Evolutionary conservation across 2,329 filamentous ascomycete species (phyloP), one percentile per base, ranked within the genome.

Genomic region (Alternaria ventricosa): DNA sequence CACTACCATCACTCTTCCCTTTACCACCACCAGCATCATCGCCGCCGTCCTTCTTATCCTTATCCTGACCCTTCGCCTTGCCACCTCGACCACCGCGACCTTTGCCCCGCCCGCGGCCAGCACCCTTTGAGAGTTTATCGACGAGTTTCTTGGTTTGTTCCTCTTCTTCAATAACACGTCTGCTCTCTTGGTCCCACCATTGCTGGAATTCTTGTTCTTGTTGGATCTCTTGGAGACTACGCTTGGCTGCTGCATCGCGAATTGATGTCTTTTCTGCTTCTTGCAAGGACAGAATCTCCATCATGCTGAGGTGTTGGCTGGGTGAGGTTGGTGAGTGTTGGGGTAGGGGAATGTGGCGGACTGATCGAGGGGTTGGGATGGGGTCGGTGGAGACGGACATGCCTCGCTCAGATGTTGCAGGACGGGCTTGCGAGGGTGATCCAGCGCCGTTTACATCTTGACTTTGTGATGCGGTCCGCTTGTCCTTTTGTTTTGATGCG

Each of bases 161-260:
- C 12, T 82, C 84, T 69, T 86, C 88, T 69, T 90, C 88, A 67
- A 90, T 90, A 41, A 91, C 87, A 27, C 92, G 86, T 63, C 86
- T 86, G 72, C 90, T 93, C 79, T 97, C 94, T 66, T 92, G 89
- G 69, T 96, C 93, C 94, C 94, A 97, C 94, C 94, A 97, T 77
- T 96, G 90, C 77, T 97, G 93, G 77, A 99, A 99, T 55, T 93
- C 93, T 76, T 99, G 96, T 80, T 99, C 96, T 69, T 96, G 89
- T 78, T 99, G 96, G 63, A 99, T 99, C 67, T 98, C 96, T 75
- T 96, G 90, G 28, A 99, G 82, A 67, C 92, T 96, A 60, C 95
- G 88, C 81, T 97, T 97, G 3, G 94, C 92, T 11, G 90, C 90
- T 1, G 94, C 93, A 76, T 97, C 94, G 57, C 89, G 90, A 64